These are phyloP conservation scores for Prunus dulcis DNA, from an alignment of 306 rosid genomes.

Conservation along the genomic window DNA sequence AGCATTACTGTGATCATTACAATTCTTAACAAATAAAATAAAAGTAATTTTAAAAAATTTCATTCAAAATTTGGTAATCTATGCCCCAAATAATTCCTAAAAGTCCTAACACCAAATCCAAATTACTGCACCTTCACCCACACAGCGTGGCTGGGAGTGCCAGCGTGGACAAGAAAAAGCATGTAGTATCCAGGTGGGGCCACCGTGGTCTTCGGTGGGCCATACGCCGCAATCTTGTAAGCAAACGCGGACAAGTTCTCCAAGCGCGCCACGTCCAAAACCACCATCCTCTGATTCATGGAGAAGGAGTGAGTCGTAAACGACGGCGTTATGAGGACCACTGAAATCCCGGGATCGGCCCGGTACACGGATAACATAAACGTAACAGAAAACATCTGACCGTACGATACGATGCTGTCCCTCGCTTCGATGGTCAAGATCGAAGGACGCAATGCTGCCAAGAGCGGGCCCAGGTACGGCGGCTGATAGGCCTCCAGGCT, in stretches of 20 bases:
- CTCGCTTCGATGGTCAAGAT: constrained; percentile 37
- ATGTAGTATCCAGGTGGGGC: constrained; percentile 76
- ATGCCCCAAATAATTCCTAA: not conserved
- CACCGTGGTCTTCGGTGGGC: constrained; percentile 41
- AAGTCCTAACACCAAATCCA: not conserved
- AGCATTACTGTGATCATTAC: not conserved
- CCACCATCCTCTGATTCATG: constrained; percentile 76
- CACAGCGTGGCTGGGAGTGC: constrained; percentile 50
- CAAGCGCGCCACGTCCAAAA: constrained; percentile 33
- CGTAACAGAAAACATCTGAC: constrained; percentile 32
- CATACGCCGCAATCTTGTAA: constrained; percentile 43
- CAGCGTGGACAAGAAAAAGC: constrained; percentile 62
- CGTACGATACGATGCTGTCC: constrained; percentile 31
- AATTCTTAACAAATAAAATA: not conserved
- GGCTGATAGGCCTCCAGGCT: constrained; percentile 68
- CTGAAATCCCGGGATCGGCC: constrained; percentile 1
- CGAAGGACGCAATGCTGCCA: constrained; percentile 24
- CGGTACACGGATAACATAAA: constrained; percentile 26
- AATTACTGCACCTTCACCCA: constrained; percentile 55
- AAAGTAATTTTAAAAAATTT: not conserved
- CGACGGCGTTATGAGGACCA: constrained; percentile 53
- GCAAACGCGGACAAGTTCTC: constrained; percentile 14
- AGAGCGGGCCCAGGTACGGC: constrained; percentile 37
- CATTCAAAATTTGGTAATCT: not conserved
- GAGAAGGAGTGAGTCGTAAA: constrained; percentile 63